Evolutionary conservation across 768 basidiomycete species (phyloP).

Genomic region (Chalciporus chontae): DNA sequence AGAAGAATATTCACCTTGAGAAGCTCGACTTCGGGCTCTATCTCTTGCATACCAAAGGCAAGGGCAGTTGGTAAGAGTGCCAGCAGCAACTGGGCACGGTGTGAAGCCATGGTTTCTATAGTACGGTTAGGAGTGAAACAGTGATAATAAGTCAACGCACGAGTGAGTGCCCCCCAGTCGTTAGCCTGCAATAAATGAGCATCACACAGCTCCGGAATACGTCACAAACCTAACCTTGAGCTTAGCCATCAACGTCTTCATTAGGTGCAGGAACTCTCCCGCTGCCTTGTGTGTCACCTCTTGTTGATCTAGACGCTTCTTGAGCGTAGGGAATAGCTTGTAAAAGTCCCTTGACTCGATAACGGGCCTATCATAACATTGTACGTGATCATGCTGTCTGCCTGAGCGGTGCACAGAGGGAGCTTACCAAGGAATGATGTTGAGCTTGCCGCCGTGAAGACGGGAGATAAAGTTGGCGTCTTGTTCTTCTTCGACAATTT

Average conservation of each 20-base stretch:
- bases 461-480: slow-evolving; percentile 58
- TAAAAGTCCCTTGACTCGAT: slow-evolving; percentile 62
- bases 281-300: slow-evolving; percentile 45
- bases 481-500: slow-evolving; percentile 59
- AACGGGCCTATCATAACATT: slow-evolving; percentile 37
- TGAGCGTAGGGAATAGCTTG: slow-evolving; percentile 44
- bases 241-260: slow-evolving; percentile 66
- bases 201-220: background rate
- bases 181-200: slow-evolving; percentile 40
- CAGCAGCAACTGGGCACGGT: slow-evolving; percentile 41
- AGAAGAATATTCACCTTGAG: slow-evolving; percentile 40
- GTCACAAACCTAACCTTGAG: slow-evolving; percentile 42
- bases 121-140: background rate
- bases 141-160: slow-evolving; percentile 31
- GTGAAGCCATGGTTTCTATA: slow-evolving; percentile 44
- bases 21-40: slow-evolving; percentile 42
- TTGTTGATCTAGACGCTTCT: slow-evolving; percentile 46
- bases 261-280: slow-evolving; percentile 49
- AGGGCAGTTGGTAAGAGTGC: slow-evolving; percentile 45
- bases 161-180: slow-evolving; percentile 60
- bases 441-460: slow-evolving; percentile 50
- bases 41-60: slow-evolving; percentile 44
- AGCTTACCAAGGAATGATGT: slow-evolving; percentile 53
- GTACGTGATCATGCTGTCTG: background rate
- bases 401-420: background rate